These are phyloP conservation scores for Penicillium lividum DNA, from an alignment of 495 filamentous ascomycete genomes.

Conservation along the genomic window DNA sequence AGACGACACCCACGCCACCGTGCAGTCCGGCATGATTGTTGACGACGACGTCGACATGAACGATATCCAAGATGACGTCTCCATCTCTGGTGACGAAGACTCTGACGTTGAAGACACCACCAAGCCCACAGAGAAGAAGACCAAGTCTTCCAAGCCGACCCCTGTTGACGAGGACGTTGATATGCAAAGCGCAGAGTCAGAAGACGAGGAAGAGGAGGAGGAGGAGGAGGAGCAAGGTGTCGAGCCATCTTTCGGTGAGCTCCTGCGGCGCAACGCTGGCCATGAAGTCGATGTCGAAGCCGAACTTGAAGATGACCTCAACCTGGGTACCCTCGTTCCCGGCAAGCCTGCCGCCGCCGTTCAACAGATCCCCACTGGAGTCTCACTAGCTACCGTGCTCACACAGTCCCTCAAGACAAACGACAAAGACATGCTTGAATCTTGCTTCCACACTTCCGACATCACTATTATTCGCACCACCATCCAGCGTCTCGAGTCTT, in stretches of 20 bases:
- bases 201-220: slow-evolving; percentile 48
- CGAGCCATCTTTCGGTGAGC: slow-evolving; percentile 85
- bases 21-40: slow-evolving; percentile 48
- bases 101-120: slow-evolving; percentile 47
- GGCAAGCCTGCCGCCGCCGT: slow-evolving; percentile 42
- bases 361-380: slow-evolving; percentile 65
- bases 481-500: slow-evolving; percentile 84
- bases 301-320: slow-evolving; percentile 45
- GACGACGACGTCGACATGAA: slow-evolving; percentile 55
- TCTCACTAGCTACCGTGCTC: slow-evolving; percentile 85
- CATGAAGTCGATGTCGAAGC: slow-evolving; percentile 77
- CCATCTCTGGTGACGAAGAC: slow-evolving; percentile 39
- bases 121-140: slow-evolving; percentile 39
- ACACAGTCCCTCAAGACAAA: slow-evolving; percentile 91
- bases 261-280: slow-evolving; percentile 67
- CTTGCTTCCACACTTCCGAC: slow-evolving; percentile 81
- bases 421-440: slow-evolving; percentile 83
- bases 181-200: slow-evolving; percentile 41
- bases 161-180: slow-evolving; percentile 45
- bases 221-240: slow-evolving; percentile 51
- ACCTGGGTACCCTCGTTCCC: slow-evolving; percentile 39
- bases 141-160: slow-evolving; percentile 28
- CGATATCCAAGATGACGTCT: slow-evolving; percentile 43
- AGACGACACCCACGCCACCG: slow-evolving; percentile 72
- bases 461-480: slow-evolving; percentile 75